These are phyloP conservation scores for Gnaphalium uliginosum DNA, from an alignment of 129 eudicot genomes.

Conservation along the genomic window DNA sequence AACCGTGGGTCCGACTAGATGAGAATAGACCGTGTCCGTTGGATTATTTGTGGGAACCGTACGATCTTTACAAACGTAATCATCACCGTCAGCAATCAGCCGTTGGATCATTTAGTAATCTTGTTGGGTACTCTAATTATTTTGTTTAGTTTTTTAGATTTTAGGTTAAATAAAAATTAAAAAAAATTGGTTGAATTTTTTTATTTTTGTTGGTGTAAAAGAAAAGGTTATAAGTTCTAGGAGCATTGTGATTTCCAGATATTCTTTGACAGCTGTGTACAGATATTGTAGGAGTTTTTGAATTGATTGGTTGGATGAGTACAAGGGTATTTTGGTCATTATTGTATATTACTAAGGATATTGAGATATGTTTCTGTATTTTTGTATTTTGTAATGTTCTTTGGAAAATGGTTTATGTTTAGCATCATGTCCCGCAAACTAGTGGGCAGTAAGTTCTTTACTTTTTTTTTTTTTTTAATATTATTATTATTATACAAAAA, in stretches of 20 bases:
- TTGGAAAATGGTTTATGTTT: no score
- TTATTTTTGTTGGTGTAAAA: not conserved
- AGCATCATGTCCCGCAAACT: no score
- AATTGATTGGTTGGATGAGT: constrained; percentile 35
- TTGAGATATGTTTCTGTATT: constrained; percentile 10
- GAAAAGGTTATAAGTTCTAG: constrained; percentile 16
- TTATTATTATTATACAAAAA: no score
- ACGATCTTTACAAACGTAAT: constrained; percentile 58
- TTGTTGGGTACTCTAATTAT: constrained; percentile 54
- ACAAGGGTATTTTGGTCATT: constrained; percentile 31
- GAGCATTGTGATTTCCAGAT: constrained; percentile 36
- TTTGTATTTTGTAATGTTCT: not conserved
- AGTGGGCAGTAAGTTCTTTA: no score
- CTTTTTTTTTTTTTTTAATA: no score
- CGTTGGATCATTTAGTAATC: constrained; percentile 36
- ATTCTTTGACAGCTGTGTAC: constrained; percentile 66
- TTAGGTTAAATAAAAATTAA: constrained; percentile 16
- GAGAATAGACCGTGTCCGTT: constrained; percentile 82
- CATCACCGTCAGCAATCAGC: constrained; percentile 23
- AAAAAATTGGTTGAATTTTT: not conserved
- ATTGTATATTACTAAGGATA: constrained; percentile 25
- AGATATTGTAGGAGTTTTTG: constrained; percentile 37
- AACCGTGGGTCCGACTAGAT: constrained; percentile 92
- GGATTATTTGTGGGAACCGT: constrained; percentile 95
- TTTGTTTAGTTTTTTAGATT: constrained; percentile 34